Percentiles rank a stretch among this genome's conserved stretches.
These are phyloP conservation scores for Eutrema salsugineum DNA, from an alignment of 441 rosid species.

Conservation along the genomic window DNA sequence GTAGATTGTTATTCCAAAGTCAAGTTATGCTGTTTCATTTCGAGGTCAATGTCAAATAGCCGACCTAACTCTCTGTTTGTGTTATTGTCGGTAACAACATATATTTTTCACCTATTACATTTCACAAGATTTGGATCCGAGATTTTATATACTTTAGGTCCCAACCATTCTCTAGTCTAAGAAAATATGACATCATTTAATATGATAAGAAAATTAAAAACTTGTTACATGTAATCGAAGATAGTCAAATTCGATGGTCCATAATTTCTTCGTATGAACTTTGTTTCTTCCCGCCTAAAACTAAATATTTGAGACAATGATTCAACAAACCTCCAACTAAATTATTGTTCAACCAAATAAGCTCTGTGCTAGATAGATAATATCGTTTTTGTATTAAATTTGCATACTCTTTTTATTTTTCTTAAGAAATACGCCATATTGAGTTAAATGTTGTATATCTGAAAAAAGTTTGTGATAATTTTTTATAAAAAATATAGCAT, in stretches of 20 bases:
- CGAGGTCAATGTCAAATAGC: neutral
- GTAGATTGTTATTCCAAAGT: constrained; percentile 7
- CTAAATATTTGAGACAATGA: neutral
- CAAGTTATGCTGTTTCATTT: constrained; percentile 5
- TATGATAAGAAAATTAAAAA: neutral
- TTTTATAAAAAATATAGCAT: too few species aligned
- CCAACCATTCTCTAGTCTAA: neutral
- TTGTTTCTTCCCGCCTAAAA: neutral
- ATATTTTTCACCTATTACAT: neutral
- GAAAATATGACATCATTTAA: neutral
- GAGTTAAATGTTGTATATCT: neutral
- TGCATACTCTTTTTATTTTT: neutral
- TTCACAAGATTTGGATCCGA: neutral
- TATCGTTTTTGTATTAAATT: neutral
- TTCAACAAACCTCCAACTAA: neutral
- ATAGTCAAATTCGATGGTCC: neutral
- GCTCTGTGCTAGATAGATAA: constrained; percentile 1
- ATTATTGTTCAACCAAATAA: neutral
- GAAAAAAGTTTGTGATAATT: neutral
- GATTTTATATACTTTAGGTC: neutral
- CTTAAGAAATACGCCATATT: too few species aligned
- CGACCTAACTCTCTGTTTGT: constrained; percentile 7
- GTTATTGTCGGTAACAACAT: constrained; percentile 10
- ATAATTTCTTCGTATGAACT: neutral
- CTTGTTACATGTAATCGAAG: neutral